Percentiles rank a stretch among this genome's conserved stretches.
phyloP scores from a whole-genome alignment of 2,329 filamentous ascomycete species.

The Colletotrichum sp. region DNA sequence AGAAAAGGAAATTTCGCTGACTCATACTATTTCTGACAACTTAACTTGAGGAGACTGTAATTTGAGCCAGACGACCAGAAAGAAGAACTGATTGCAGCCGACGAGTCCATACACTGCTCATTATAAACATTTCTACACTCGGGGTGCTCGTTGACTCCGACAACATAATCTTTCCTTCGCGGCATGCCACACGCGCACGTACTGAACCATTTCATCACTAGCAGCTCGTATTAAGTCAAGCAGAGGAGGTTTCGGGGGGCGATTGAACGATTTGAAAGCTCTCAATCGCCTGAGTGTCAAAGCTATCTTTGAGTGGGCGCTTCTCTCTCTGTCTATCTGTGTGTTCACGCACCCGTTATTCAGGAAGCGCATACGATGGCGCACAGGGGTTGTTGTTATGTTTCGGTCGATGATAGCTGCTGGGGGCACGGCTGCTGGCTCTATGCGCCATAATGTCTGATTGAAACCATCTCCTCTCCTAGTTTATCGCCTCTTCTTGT shows the following conservation, averaged over 20 bases:
- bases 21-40: not conserved
- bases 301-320: not conserved
- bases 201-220: not conserved
- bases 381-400: not conserved
- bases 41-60: not conserved
- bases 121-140: not conserved
- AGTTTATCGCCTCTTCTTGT: not conserved
- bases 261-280: not conserved
- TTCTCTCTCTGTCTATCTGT: not conserved
- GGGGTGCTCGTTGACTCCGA: not conserved
- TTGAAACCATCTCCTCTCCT: no score
- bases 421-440: not conserved
- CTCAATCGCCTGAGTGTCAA: rapidly evolving
- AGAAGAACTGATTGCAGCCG: not conserved
- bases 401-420: not conserved
- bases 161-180: not conserved
- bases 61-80: not conserved
- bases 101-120: not conserved
- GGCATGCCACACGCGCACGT: not conserved
- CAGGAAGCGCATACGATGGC: not conserved
- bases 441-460: not conserved
- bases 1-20: not conserved
- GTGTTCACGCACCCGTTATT: not conserved
- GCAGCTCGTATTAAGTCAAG: not conserved
- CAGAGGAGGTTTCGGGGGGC: not conserved